Base-by-base conservation (phyloP, 495 filamentous ascomycete species). In the Aspergillus heteromorphus region DNA sequence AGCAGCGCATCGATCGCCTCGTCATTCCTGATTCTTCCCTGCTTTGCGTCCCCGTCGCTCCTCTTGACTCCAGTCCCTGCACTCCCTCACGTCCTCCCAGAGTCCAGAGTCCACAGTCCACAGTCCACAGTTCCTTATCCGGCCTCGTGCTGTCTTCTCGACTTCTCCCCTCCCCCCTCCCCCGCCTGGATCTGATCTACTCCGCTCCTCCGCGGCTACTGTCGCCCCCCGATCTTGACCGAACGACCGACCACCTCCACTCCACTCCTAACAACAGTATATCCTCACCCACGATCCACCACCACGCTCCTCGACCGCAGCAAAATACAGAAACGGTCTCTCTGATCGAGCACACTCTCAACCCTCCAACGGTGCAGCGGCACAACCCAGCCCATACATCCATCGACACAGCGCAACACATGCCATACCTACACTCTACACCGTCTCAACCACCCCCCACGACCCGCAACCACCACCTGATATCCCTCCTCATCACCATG, bases 401-500 rank as follows among this genome's bases (percentile, higher is more conserved):
- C n/a, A n/a, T n/a, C n/a, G n/a, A n/a, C n/a, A n/a, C n/a, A n/a
- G n/a, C n/a, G n/a, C n/a, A n/a, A n/a, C n/a, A n/a, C n/a, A n/a
- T n/a, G 9, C 42, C 7, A 45, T 20, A 2, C 19, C 7, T 10
- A 13, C 21, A 27, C 42, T 1, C 13, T 42, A 16, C 19, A 42
- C 40, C 40, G 9, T 17, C 7, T 14, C 2, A 10, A 10, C 42
- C 19, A n/a, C 11, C 42, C 14, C 23, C 23, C 23, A 7, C 23
- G 23, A 27, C 23, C 23, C 3, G 7, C 3, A 27, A 27, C n/a
- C n/a, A n/a, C 41, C 18, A 19, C 20, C 42, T 45, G 5, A 25
- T 6, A 4, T 27, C 4, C 20, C 42, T 10, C 10, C 19, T 23
- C 42, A 21, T 34, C 41, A 51, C 21, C 53, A 76, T 77, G 74